Conservation (phyloP, 495 filamentous ascomycete genomes). For the Neurospora sp. region DNA sequence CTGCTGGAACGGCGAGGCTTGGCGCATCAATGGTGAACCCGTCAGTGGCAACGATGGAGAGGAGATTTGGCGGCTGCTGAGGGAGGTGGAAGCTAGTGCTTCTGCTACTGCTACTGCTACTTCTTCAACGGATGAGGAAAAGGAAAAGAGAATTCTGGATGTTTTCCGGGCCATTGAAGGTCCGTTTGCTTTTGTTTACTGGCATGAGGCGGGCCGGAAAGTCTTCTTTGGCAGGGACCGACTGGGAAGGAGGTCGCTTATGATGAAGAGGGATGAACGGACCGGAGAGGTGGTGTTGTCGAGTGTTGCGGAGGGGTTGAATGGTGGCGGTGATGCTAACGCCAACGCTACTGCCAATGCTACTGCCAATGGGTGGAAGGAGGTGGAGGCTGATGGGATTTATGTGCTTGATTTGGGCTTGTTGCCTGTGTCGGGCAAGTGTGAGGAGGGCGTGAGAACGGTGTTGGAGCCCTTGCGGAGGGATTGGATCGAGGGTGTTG, state of each 20-base stretch:
- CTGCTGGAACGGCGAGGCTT: constrained; percentile 99
- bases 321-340: not conserved
- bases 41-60: constrained; percentile 70
- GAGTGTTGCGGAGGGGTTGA: constrained; percentile 56
- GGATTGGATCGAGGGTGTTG: constrained; percentile 14
- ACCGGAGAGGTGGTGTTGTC: constrained; percentile 51
- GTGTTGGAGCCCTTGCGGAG: not conserved
- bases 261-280: constrained; percentile 38
- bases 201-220: constrained; percentile 47
- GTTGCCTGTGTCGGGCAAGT: not conserved
- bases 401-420: constrained; percentile 48
- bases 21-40: constrained; percentile 52
- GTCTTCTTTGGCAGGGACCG: constrained; percentile 79
- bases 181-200: constrained; percentile 88
- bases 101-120: constrained; percentile 7
- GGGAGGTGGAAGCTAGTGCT: constrained; percentile 30
- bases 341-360: not conserved
- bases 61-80: constrained; percentile 54
- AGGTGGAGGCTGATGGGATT: constrained; percentile 76
- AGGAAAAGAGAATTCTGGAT: constrained; percentile 32
- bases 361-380: constrained; percentile 47
- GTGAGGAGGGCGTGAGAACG: too few species aligned
- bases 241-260: constrained; percentile 74
- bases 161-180: constrained; percentile 60
- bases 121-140: constrained; percentile 1